Evolutionary conservation across 2,329 filamentous ascomycete species (phyloP).

Genomic region (Blumeria graminis): DNA sequence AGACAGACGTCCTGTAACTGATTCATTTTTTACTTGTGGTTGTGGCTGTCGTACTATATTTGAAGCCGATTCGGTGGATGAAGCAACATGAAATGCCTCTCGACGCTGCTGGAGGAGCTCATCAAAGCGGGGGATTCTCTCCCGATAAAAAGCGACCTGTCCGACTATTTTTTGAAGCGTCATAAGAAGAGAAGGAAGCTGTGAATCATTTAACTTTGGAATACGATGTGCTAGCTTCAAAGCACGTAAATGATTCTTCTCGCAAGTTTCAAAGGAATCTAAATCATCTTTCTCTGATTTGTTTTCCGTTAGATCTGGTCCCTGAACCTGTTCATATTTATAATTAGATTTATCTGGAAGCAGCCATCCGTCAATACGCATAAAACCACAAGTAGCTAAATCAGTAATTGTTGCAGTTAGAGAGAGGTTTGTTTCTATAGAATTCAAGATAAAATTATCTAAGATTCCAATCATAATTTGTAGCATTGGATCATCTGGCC

Average conservation of each 20-base stretch:
- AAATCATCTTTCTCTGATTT: constrained; percentile 4
- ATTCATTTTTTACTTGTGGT: constrained; percentile 20
- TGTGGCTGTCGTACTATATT: constrained; percentile 7
- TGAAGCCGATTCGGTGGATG: constrained; percentile 16
- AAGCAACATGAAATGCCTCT: constrained; percentile 36
- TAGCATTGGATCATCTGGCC: constrained; percentile 35
- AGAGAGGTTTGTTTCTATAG: constrained; percentile 72
- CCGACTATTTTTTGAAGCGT: constrained; percentile 35
- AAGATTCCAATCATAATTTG: constrained; percentile 47
- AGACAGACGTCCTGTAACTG: constrained; percentile 24
- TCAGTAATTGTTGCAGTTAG: constrained; percentile 66
- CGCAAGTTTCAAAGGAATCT: constrained; percentile 15
- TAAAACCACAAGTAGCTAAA: constrained; percentile 61
- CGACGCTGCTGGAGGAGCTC: constrained; percentile 42
- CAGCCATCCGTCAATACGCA: constrained; percentile 78
- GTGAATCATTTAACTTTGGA: constrained; percentile 27
- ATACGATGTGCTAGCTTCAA: constrained; percentile 27
- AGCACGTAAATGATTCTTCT: constrained; percentile 22
- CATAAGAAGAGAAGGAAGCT: constrained; percentile 28
- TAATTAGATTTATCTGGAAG: constrained; percentile 46
- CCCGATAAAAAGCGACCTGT: constrained; percentile 36
- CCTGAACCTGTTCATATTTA: constrained; percentile 25
- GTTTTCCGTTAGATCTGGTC: constrained; percentile 19
- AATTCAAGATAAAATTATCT: constrained; percentile 66
- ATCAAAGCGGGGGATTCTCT: constrained; percentile 45